Evolutionary conservation across 2,329 filamentous ascomycete species (phyloP), one percentile per base, ranked within the genome.

Genomic region (Catunica adiposa): DNA sequence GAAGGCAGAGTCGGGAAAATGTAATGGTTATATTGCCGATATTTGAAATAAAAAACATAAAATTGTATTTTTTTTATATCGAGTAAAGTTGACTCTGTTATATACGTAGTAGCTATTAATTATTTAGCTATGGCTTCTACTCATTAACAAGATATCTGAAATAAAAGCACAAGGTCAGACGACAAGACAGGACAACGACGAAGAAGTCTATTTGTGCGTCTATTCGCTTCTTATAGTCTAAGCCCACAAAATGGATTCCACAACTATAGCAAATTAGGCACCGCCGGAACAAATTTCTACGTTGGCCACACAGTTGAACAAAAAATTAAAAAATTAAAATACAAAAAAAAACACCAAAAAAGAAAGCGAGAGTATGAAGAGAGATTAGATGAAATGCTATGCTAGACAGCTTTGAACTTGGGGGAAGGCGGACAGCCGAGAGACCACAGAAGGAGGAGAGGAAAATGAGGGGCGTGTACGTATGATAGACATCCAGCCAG

Each of bases 171-270:
- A 51, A 31, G 17, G 48, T 29, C 48, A 51, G 48, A 51, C 48
- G 48, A 51, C 48, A 25, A 51, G 25, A 51, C 9, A 51, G 31
- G 48, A 51, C 25, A n/a, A 51, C 8, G n/a, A 51, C 20, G 44
- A 51, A 31, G 26, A 44, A 44, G 40, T n/a, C 11, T 11, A 44
- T 17, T 7, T 44, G 40, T 44, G 40, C 40, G 40, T 44, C 40
- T 44, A 44, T 44, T 44, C 11, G 40, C 40, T 44, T 44, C 40
- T 44, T 44, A 44, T 44, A 44, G 20, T n/a, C 7, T 11, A 5
- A 34, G 29, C 11, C 29, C 29, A 34, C 11, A 34, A n/a, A n/a
- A n/a, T n/a, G 29, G 29, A 34, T 5, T 34, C 5, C 5, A 5
- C 40, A 44, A 22, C 11, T n/a, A 44, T 22, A 44, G 14, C 40